A percentile compares a stretch with the other conserved stretches of the same genome.
Conservation (phyloP, 805 yeast genomes). For the Sugiyamaella mastotermitis region DNA sequence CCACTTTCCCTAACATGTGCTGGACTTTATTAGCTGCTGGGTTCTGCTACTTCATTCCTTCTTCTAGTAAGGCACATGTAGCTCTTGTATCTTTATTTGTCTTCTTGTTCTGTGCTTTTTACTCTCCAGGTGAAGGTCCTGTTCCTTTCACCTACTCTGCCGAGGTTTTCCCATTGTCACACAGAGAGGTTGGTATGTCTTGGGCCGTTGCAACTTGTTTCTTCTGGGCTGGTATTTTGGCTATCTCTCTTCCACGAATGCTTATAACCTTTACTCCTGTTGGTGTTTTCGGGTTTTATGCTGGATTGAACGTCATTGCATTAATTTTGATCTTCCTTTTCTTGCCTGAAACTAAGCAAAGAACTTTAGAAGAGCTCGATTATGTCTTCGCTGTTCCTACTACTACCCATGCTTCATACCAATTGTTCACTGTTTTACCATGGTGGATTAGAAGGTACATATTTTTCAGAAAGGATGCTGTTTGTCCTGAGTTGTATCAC, state of each 20-base stretch:
- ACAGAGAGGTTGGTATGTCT: slow-evolving; percentile 75
- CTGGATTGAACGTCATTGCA: slow-evolving; percentile 75
- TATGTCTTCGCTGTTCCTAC: slow-evolving; percentile 56
- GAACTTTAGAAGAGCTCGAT: slow-evolving; percentile 71
- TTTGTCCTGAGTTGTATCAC: too few species aligned
- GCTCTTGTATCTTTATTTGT: slow-evolving; percentile 69
- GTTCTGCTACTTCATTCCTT: slow-evolving; percentile 62
- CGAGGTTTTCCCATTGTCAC: slow-evolving; percentile 71
- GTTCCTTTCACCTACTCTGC: slow-evolving; percentile 79
- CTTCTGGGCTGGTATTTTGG: slow-evolving; percentile 45
- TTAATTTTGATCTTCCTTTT: slow-evolving; percentile 50
- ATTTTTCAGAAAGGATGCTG: too few species aligned
- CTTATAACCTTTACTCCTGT: slow-evolving; percentile 60
- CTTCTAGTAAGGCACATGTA: slow-evolving; percentile 40
- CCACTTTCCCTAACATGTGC: slow-evolving; percentile 54
- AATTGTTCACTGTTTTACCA: slow-evolving; percentile 18
- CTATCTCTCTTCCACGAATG: slow-evolving; percentile 74
- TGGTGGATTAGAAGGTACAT: too few species aligned
- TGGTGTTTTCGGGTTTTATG: slow-evolving; percentile 86
- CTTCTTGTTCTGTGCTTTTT: slow-evolving; percentile 63
- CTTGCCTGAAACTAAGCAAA: slow-evolving; percentile 63
- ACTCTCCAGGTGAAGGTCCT: slow-evolving; percentile 82
- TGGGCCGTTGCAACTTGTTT: slow-evolving; percentile 54
- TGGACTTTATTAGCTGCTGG: slow-evolving; percentile 42
- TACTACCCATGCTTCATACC: slow-evolving; percentile 44